Evolutionary conservation across 495 filamentous ascomycete genomes (phyloP).

Genomic region (Penicillium coffeae): DNA sequence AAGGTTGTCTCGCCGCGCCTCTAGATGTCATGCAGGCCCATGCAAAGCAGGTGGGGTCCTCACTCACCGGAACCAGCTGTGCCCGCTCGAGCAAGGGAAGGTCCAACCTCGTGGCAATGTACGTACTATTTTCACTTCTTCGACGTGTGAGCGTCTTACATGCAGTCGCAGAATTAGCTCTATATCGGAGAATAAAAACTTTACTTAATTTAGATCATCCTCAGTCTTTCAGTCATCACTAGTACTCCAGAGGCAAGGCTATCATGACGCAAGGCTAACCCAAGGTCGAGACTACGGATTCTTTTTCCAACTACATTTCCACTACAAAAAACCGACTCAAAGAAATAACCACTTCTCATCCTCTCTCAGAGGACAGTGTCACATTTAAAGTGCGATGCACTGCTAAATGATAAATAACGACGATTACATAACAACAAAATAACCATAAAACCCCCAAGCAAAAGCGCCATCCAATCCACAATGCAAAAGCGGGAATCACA

Average conservation of each 20-base stretch:
- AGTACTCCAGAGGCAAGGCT: not conserved
- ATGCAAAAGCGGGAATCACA: constrained; percentile 12
- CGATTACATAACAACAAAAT: too few relatives aligned
- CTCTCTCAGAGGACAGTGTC: too few relatives aligned
- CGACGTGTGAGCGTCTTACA: not conserved
- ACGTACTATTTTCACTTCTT: not conserved
- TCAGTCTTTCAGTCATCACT: not conserved
- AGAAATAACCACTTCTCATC: not conserved
- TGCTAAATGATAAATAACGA: too few relatives aligned
- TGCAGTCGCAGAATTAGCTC: not conserved
- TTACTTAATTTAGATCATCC: too few relatives aligned
- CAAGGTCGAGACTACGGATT: not conserved
- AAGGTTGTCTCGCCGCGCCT: too few relatives aligned
- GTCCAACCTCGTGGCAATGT: constrained; percentile 16
- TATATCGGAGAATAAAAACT: too few relatives aligned
- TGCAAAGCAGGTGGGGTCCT: constrained; percentile 15
- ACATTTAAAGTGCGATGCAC: too few relatives aligned
- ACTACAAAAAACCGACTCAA: not conserved
- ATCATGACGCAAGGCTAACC: constrained; percentile 11
- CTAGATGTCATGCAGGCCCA: constrained; percentile 15
- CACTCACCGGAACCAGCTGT: not conserved
- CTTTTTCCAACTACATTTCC: not conserved
- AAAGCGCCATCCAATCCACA: constrained; percentile 3
- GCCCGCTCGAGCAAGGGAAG: constrained; percentile 15
- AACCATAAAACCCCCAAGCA: constrained; percentile 1